These are phyloP conservation scores for Neurospora tetraspora DNA, from an alignment of 495 filamentous ascomycete species.

Conservation along the genomic window DNA sequence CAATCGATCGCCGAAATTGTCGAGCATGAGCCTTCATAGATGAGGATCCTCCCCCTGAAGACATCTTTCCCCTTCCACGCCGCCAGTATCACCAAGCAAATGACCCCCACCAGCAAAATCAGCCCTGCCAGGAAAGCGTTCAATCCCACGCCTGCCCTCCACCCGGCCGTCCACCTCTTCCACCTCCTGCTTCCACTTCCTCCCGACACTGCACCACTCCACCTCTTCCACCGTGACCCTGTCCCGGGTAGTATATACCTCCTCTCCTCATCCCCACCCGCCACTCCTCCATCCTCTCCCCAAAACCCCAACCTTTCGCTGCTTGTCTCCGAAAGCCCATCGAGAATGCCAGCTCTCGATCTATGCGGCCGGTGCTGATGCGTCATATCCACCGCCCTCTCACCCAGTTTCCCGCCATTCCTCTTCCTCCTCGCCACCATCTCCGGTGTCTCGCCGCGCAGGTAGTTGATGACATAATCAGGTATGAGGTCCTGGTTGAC, in stretches of 20 bases:
- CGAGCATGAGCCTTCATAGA: slow-evolving; percentile 27
- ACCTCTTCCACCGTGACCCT: not conserved
- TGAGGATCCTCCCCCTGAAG: slow-evolving; percentile 19
- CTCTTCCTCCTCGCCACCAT: slow-evolving; percentile 29
- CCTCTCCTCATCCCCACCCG: slow-evolving; percentile 10
- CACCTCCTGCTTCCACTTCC: slow-evolving; percentile 1
- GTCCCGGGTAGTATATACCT: not conserved
- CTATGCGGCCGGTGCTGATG: slow-evolving; percentile 13
- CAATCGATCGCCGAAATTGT: slow-evolving; percentile 22
- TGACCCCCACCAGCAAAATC: slow-evolving; percentile 28
- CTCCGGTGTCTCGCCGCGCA: slow-evolving; percentile 34
- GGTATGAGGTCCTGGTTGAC: slow-evolving; percentile 31
- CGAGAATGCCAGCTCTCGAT: slow-evolving; percentile 29
- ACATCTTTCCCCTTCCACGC: slow-evolving; percentile 14
- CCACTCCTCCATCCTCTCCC: slow-evolving; percentile 1
- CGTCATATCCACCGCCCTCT: slow-evolving; percentile 22
- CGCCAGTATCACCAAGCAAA: slow-evolving; percentile 26
- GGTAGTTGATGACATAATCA: slow-evolving; percentile 37
- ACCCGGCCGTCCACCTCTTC: slow-evolving; percentile 18
- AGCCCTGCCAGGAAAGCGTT: slow-evolving; percentile 26
- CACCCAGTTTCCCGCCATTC: slow-evolving; percentile 24
- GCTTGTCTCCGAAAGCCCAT: slow-evolving; percentile 8
- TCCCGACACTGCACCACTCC: not conserved
- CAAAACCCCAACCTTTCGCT: not conserved
- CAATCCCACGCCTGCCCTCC: slow-evolving; percentile 31